Conservation (phyloP, 768 basidiomycete species). For the Amanita subjunquillea region DNA sequence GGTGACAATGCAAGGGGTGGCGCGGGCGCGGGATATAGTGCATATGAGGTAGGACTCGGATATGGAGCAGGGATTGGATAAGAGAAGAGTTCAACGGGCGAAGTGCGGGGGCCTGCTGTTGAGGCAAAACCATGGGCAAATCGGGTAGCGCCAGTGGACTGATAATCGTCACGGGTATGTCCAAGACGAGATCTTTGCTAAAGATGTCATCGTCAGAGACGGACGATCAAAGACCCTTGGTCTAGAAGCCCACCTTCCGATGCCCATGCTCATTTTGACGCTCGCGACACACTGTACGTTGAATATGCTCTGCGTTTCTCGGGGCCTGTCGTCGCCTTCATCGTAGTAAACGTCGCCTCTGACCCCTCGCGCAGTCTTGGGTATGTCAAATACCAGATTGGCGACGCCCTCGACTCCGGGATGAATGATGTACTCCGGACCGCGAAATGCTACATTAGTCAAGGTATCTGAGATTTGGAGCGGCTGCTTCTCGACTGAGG, state of each 20-base stretch:
- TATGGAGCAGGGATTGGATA: neutral
- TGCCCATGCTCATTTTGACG: slow-evolving; percentile 58
- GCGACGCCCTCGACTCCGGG: slow-evolving; percentile 75
- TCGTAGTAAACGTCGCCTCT: slow-evolving; percentile 46
- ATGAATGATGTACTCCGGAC: slow-evolving; percentile 62
- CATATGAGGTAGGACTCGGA: slow-evolving; percentile 7
- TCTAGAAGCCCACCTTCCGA: slow-evolving; percentile 43
- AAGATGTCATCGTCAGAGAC: slow-evolving; percentile 4
- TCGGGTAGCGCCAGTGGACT: slow-evolving; percentile 53
- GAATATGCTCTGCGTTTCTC: slow-evolving; percentile 46
- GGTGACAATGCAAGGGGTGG: slow-evolving; percentile 26
- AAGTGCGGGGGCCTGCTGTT: slow-evolving; percentile 8
- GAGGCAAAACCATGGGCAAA: slow-evolving; percentile 15
- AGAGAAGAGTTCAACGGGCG: neutral
- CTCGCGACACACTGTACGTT: slow-evolving; percentile 56
- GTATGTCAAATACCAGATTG: slow-evolving; percentile 73
- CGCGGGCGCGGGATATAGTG: slow-evolving; percentile 14
- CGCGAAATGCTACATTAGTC: slow-evolving; percentile 59
- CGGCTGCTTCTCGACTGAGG: slow-evolving; percentile 29
- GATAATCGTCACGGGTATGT: slow-evolving; percentile 52
- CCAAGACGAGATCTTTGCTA: slow-evolving; percentile 64
- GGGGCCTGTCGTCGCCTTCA: slow-evolving; percentile 29
- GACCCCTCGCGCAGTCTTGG: slow-evolving; percentile 51
- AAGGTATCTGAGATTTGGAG: slow-evolving; percentile 61
- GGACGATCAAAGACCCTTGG: neutral